phyloP scores from a whole-genome alignment of 495 filamentous ascomycete species.

The Jackrogersella multiformis region DNA sequence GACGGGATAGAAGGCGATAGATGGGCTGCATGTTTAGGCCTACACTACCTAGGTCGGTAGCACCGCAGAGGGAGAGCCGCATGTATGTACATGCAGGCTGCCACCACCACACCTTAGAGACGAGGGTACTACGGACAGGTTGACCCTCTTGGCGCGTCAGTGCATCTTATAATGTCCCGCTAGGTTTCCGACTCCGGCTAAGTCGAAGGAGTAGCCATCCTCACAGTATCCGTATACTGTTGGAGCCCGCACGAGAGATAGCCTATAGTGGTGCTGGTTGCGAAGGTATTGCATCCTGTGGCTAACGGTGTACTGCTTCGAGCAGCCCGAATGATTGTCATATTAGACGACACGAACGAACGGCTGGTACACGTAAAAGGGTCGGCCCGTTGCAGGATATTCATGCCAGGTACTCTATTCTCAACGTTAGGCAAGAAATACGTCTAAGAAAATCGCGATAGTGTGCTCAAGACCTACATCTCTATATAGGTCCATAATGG shows the following conservation, averaged over 20 bases:
- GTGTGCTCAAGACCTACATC: conserved; percentile 1
- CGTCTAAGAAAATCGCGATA: not conserved
- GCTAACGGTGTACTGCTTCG: not conserved
- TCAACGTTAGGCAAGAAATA: conserved; percentile 10
- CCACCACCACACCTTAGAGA: not conserved
- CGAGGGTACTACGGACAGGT: not conserved
- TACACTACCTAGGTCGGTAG: too few species aligned
- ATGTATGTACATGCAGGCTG: not conserved
- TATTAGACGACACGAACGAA: not conserved
- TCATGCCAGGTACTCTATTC: conserved; percentile 4
- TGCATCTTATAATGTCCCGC: not conserved
- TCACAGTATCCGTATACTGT: not conserved
- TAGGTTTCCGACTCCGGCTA: not conserved
- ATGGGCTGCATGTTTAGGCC: not conserved
- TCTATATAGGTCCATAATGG: not conserved
- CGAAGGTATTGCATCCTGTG: not conserved
- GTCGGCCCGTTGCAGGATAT: not conserved
- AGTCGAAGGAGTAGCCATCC: not conserved
- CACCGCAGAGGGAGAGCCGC: not conserved
- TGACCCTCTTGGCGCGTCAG: not conserved
- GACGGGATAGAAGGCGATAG: not conserved
- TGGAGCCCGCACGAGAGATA: not conserved
- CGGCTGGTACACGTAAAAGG: conserved; percentile 2
- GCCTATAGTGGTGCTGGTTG: not conserved
- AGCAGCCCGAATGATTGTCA: conserved; percentile 13